phyloP scores from a whole-genome alignment of 2,329 filamentous ascomycete genomes.

The Fusarium duplospermum region DNA sequence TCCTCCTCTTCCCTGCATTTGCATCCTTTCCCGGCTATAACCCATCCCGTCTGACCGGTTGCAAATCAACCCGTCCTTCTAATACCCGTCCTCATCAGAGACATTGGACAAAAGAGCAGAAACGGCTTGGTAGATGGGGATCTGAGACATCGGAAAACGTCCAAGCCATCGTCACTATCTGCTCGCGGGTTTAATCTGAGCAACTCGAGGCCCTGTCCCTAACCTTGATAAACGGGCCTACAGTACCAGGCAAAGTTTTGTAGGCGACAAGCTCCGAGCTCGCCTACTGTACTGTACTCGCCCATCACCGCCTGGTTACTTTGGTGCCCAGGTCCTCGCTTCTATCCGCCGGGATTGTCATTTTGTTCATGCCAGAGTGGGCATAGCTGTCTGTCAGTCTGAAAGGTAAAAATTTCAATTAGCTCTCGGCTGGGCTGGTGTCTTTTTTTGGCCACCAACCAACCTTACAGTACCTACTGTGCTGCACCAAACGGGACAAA shows the following conservation, averaged over 20 bases:
- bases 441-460: neutral
- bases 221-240: constrained; percentile 16
- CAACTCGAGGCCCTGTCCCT: neutral
- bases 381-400: neutral
- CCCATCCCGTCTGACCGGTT: neutral
- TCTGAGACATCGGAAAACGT: constrained; percentile 17
- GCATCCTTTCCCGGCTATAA: neutral
- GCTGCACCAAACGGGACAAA: neutral
- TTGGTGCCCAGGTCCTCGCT: neutral
- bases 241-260: constrained; percentile 20
- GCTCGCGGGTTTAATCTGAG: constrained; percentile 9
- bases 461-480: neutral
- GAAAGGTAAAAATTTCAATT: constrained; percentile 1
- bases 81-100: neutral
- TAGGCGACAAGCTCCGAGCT: constrained; percentile 11
- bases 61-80: neutral
- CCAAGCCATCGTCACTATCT: constrained; percentile 3
- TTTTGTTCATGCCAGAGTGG: neutral
- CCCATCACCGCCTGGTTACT: constrained; percentile 2
- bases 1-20: neutral
- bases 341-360: constrained; percentile 1
- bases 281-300: neutral
- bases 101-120: constrained; percentile 3
- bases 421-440: constrained; percentile 9
- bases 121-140: constrained; percentile 4